Conservation (phyloP, 1,139 yeast genomes). For the Hanseniaspora sp. region DNA sequence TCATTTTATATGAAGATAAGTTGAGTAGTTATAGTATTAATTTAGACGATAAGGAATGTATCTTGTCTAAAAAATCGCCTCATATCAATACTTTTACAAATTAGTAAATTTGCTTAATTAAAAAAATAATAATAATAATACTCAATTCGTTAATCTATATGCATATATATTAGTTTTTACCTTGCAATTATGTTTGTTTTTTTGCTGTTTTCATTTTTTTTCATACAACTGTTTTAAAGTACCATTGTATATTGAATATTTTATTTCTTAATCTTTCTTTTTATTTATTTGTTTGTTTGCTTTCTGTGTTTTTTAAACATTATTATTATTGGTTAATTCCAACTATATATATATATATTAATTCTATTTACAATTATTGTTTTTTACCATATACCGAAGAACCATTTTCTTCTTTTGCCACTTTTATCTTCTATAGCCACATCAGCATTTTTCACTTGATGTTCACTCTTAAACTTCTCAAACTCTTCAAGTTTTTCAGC, state of each 20-base stretch:
- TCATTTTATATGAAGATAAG: conserved; percentile 1
- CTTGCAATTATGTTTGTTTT: no score
- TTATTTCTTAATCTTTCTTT: no score
- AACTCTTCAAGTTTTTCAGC: conserved; percentile 18
- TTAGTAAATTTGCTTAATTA: neutral
- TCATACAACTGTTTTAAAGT: no score
- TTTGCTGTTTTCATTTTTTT: no score
- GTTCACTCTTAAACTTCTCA: conserved; percentile 2
- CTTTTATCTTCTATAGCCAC: neutral
- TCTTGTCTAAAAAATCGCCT: neutral
- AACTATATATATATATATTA: neutral
- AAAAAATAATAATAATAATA: neutral
- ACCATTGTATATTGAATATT: no score
- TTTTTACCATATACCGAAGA: conserved; percentile 6
- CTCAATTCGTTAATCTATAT: no score
- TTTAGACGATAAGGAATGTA: neutral
- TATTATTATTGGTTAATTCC: no score
- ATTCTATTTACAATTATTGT: no score
- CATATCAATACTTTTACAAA: neutral
- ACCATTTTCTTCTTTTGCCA: conserved; percentile 5
- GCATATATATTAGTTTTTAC: no score
- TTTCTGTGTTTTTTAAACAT: no score
- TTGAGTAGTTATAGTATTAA: conserved; percentile 2
- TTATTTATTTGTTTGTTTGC: no score
- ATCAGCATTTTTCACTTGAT: neutral